Conservation (phyloP, 345 rosid species). For the Lumnitzera littorea region DNA sequence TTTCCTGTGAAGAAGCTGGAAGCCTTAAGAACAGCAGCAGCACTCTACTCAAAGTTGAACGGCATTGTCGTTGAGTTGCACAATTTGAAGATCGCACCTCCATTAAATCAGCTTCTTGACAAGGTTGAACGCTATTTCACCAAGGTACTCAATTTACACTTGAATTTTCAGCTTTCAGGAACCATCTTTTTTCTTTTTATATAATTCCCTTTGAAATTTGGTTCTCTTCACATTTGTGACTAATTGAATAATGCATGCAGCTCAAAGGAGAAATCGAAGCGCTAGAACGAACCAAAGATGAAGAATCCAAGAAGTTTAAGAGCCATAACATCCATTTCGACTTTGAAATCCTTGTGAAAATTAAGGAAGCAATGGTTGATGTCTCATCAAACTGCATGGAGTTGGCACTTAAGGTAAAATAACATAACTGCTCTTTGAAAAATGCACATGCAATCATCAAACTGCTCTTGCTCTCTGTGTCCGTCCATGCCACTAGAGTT, state of each 20-base stretch:
- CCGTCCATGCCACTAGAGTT: too few species aligned
- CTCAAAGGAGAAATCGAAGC: slow-evolving; percentile 69
- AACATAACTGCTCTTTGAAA: too few species aligned
- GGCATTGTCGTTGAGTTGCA: slow-evolving; percentile 47
- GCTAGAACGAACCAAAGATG: slow-evolving; percentile 79
- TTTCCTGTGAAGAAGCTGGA: slow-evolving; percentile 87
- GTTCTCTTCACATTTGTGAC: slow-evolving; percentile 1
- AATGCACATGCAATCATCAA: background rate
- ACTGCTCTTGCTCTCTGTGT: too few species aligned
- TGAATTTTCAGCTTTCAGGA: background rate
- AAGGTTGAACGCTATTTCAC: slow-evolving; percentile 70
- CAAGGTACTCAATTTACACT: slow-evolving; percentile 36
- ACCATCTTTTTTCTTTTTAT: background rate
- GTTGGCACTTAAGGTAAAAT: slow-evolving; percentile 62
- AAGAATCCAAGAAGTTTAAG: slow-evolving; percentile 71
- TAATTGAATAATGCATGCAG: slow-evolving; percentile 23
- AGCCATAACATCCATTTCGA: slow-evolving; percentile 70
- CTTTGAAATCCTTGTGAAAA: slow-evolving; percentile 56
- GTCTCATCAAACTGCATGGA: slow-evolving; percentile 91
- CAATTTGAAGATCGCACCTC: slow-evolving; percentile 58
- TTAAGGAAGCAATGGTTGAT: slow-evolving; percentile 92
- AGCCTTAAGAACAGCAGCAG: slow-evolving; percentile 65
- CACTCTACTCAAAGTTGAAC: slow-evolving; percentile 49
- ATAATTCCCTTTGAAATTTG: background rate
- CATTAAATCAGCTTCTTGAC: slow-evolving; percentile 62